phyloP scores from a whole-genome alignment of 2,329 filamentous ascomycete species.

The Blastomyces gilchristii region DNA sequence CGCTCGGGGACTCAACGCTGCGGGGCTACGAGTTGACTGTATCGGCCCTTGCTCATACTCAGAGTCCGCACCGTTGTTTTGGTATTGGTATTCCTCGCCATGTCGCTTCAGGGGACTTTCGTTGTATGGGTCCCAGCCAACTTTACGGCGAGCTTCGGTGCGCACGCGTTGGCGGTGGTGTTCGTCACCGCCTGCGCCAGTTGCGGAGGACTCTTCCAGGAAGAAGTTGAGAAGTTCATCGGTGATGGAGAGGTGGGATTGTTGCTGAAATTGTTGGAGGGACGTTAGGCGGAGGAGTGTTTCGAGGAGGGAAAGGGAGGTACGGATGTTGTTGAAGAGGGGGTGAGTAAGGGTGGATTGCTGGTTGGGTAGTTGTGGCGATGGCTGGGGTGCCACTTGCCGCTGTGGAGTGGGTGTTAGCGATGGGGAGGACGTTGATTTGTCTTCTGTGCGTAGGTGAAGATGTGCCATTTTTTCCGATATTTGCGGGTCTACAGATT shows the following conservation, averaged over 20 bases:
- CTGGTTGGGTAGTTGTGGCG: constrained; percentile 17
- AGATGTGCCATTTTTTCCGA: constrained; percentile 39
- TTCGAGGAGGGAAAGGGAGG: constrained; percentile 71
- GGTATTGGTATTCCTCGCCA: constrained; percentile 56
- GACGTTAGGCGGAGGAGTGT: constrained; percentile 78
- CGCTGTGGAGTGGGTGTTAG: constrained; percentile 26
- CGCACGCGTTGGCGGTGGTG: constrained; percentile 51
- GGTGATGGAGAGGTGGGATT: constrained; percentile 76
- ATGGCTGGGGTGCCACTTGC: constrained; percentile 38
- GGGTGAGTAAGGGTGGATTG: constrained; percentile 35
- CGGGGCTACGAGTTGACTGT: neutral
- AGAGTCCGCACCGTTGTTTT: constrained; percentile 32
- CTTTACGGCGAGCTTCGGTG: constrained; percentile 49
- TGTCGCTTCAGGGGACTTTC: constrained; percentile 57
- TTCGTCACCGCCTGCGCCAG: constrained; percentile 53
- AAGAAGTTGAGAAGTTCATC: constrained; percentile 88
- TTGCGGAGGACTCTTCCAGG: constrained; percentile 57
- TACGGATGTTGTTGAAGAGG: constrained; percentile 47
- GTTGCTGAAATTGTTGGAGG: constrained; percentile 84
- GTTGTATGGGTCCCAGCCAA: constrained; percentile 63
- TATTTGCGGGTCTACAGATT: constrained; percentile 35
- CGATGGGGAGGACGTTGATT: constrained; percentile 20
- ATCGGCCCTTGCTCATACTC: neutral
- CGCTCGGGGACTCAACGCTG: constrained; percentile 15
- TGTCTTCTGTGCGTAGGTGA: constrained; percentile 26